Evolutionary conservation across 176 grass and related monocot species (phyloP).

Genomic region (Cymbopogon citratus): DNA sequence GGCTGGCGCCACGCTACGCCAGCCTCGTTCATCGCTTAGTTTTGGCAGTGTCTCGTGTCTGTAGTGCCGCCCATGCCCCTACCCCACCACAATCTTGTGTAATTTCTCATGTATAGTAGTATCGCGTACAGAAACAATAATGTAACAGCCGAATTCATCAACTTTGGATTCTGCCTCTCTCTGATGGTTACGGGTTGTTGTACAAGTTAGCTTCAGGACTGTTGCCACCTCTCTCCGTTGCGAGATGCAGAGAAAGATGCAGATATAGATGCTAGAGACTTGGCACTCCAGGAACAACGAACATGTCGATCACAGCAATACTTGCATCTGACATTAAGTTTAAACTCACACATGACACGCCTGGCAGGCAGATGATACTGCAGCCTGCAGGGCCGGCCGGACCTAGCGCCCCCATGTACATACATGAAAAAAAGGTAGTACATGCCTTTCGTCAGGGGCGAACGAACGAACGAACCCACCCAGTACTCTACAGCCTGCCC

Average conservation of each 20-base stretch:
- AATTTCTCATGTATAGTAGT: background rate
- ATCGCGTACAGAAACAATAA: background rate
- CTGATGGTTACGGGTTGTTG: background rate
- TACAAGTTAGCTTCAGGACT: background rate
- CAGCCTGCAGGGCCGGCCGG: background rate
- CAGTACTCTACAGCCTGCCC: background rate
- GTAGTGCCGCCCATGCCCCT: background rate
- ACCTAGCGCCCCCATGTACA: slow-evolving; percentile 34
- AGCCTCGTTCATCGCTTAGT: background rate
- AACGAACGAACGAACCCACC: background rate
- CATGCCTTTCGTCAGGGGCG: slow-evolving; percentile 22
- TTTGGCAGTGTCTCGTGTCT: slow-evolving; percentile 8
- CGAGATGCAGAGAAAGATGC: background rate
- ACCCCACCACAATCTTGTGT: background rate
- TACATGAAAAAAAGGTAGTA: slow-evolving; percentile 29
- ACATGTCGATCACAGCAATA: background rate
- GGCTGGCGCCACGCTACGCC: background rate
- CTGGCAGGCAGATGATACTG: background rate
- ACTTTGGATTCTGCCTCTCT: background rate
- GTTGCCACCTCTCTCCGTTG: background rate
- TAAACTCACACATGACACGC: slow-evolving; percentile 9
- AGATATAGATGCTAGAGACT: background rate
- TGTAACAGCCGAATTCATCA: background rate
- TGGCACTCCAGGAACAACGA: background rate
- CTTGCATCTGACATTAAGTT: slow-evolving; percentile 1